Conservation (phyloP, 1,284 basidiomycete species). For the Mycosarcoma maydis region DNA sequence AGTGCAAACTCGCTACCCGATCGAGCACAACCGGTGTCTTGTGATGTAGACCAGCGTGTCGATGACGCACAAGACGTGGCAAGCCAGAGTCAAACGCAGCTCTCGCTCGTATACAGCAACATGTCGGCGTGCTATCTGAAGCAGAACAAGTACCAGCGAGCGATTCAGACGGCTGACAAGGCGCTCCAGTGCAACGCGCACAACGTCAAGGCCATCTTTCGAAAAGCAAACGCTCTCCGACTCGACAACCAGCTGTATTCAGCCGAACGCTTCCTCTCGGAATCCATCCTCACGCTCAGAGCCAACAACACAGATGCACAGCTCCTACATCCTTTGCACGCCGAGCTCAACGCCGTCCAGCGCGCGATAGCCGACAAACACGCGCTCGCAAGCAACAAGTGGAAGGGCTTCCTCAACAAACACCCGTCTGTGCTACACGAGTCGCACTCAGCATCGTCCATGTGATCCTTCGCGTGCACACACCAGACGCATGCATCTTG, state of each 20-base stretch:
- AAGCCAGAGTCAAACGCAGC: slow-evolving; percentile 7
- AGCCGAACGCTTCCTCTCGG: neutral
- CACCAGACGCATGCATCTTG: too few relatives aligned
- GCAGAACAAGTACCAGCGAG: slow-evolving; percentile 10
- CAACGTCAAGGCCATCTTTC: slow-evolving; percentile 32
- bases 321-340: too few relatives aligned
- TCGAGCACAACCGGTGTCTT: too few relatives aligned
- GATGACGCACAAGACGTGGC: slow-evolving; percentile 2
- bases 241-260: slow-evolving; percentile 12
- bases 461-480: too few relatives aligned
- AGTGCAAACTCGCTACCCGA: slow-evolving; percentile 31
- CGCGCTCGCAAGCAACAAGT: slow-evolving; percentile 14
- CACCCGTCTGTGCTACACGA: too few relatives aligned
- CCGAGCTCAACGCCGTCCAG: slow-evolving; percentile 2
- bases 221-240: slow-evolving; percentile 22
- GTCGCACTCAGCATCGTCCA: too few relatives aligned
- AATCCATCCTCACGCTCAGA: too few relatives aligned
- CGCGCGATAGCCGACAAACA: slow-evolving; percentile 20
- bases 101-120: slow-evolving; percentile 23
- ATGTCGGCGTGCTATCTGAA: slow-evolving; percentile 40
- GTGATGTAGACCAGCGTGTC: too few relatives aligned
- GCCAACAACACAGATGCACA: too few relatives aligned
- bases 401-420: slow-evolving; percentile 41
- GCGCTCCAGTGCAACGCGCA: slow-evolving; percentile 12
- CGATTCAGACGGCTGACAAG: slow-evolving; percentile 21